Percentiles rank a stretch among this genome's conserved stretches.
phyloP scores from a whole-genome alignment of 192 early-diverging fungal species.

The Phlyctochytrium arcticum region DNA sequence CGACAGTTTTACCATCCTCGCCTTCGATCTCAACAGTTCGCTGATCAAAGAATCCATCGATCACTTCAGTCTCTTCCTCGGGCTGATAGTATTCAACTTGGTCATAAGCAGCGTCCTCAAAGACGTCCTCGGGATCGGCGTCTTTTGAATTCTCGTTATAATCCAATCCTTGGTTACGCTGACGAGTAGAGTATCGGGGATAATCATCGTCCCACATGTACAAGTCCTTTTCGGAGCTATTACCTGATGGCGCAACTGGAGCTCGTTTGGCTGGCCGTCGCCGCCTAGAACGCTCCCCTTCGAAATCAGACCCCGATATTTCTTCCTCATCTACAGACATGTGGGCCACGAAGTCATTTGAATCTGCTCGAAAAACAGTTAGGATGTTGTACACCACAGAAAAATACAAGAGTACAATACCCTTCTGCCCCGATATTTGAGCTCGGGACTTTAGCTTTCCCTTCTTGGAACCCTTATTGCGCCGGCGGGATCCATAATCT shows the following conservation, averaged over 20 bases:
- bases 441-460: background rate
- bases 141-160: slow-evolving; percentile 12
- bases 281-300: background rate
- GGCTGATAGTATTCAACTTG: background rate
- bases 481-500: background rate
- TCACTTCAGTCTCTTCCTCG: background rate
- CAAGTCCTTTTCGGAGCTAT: background rate
- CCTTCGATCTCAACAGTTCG: background rate
- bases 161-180: slow-evolving; percentile 1
- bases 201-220: slow-evolving; percentile 17
- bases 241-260: too few species aligned
- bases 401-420: background rate
- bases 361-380: background rate
- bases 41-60: slow-evolving; percentile 10
- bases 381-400: background rate
- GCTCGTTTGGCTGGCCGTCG: background rate
- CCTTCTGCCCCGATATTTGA: background rate
- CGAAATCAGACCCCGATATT: slow-evolving; percentile 7
- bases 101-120: background rate
- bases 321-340: slow-evolving; percentile 6
- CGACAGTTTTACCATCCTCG: background rate
- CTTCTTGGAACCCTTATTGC: background rate
- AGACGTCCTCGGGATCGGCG: background rate
- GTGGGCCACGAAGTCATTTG: background rate
- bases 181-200: slow-evolving; percentile 18